Conservation (phyloP, 83 land plant genomes). For the Picea abies region DNA sequence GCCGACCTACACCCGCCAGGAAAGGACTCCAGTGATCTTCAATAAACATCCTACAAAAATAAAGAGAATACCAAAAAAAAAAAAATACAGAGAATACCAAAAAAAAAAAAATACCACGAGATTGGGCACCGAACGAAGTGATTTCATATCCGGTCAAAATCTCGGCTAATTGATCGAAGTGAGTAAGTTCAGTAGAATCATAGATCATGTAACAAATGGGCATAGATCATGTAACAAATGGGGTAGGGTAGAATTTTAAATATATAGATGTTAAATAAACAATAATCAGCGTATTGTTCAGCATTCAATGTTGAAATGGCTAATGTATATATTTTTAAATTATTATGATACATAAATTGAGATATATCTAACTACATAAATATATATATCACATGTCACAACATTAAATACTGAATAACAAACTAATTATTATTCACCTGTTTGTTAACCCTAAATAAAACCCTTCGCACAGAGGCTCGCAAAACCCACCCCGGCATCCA, state of each 20-base stretch:
- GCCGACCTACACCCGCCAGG: conserved; percentile 3
- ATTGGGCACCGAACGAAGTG: conserved; percentile 20
- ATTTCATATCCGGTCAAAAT: conserved; percentile 26
- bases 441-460: conserved; percentile 11
- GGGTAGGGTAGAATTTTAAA: not conserved
- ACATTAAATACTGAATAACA: too few relatives aligned
- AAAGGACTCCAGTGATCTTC: conserved; percentile 17
- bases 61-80: conserved; percentile 12
- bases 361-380: too few relatives aligned
- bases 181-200: conserved; percentile 18
- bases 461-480: not conserved
- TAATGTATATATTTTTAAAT: too few relatives aligned
- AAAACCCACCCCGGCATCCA: not conserved
- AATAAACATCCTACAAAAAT: conserved; percentile 12
- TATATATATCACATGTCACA: too few relatives aligned
- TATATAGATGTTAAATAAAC: too few relatives aligned
- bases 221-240: conserved; percentile 21
- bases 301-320: too few relatives aligned
- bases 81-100: conserved; percentile 18
- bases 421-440: too few relatives aligned
- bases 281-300: too few relatives aligned
- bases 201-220: conserved; percentile 22
- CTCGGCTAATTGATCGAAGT: conserved; percentile 23
- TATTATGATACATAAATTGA: too few relatives aligned
- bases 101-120: conserved; percentile 7